Conservation (phyloP, 1,284 basidiomycete genomes). For the Ustilago trichophora region DNA sequence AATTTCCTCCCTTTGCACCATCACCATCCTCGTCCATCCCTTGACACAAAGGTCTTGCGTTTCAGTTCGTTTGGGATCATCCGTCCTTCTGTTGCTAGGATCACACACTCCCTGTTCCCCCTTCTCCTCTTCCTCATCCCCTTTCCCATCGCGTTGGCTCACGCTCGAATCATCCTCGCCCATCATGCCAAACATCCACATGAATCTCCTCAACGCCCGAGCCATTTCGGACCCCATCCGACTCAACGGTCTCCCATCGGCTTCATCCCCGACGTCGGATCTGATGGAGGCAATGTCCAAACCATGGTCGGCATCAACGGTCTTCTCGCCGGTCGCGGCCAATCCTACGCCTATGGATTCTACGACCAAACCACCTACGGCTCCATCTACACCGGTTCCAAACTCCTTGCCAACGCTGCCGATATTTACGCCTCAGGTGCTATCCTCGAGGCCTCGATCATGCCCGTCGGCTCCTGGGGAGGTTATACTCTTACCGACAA, state of each 20-base stretch:
- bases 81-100: too few relatives aligned
- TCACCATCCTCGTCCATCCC: too few relatives aligned
- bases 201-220: slow-evolving; percentile 17
- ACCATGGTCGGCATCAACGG: slow-evolving; percentile 49
- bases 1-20: too few relatives aligned
- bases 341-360: slow-evolving; percentile 52
- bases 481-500: slow-evolving; percentile 57
- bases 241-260: slow-evolving; percentile 41
- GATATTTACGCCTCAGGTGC: slow-evolving; percentile 64
- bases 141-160: not conserved
- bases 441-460: slow-evolving; percentile 66
- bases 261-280: slow-evolving; percentile 59
- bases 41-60: not conserved
- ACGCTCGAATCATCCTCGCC: not conserved
- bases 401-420: slow-evolving; percentile 59
- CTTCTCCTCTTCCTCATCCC: not conserved
- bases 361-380: slow-evolving; percentile 66
- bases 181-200: slow-evolving; percentile 25
- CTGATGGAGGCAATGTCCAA: slow-evolving; percentile 48
- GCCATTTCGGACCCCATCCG: slow-evolving; percentile 26
- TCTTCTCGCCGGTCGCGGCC: slow-evolving; percentile 25
- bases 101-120: not conserved
- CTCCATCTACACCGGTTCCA: slow-evolving; percentile 63
- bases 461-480: slow-evolving; percentile 52
- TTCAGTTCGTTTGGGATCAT: too few relatives aligned